Conservation (phyloP, 2,329 filamentous ascomycete genomes). For the Paraphaeosphaeria minitans region DNA sequence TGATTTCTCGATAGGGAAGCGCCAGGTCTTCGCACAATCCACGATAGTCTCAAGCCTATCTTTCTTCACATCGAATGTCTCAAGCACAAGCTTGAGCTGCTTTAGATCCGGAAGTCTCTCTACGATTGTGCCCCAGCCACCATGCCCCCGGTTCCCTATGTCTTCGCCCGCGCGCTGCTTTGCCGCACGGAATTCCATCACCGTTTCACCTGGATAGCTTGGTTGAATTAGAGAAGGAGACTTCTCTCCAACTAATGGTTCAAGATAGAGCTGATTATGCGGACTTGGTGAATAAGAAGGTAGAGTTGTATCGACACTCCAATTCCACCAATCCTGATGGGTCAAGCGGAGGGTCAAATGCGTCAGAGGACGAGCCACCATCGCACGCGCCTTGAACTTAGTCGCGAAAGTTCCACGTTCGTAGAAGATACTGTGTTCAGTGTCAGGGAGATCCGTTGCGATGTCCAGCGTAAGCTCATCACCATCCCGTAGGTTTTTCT, state of each 20-base stretch:
- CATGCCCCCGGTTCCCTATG: background rate
- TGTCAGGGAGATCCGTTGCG: background rate
- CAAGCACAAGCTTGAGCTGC: slow-evolving; percentile 28
- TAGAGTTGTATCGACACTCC: slow-evolving; percentile 12
- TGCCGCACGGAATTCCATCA: slow-evolving; percentile 26
- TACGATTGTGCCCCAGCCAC: slow-evolving; percentile 22
- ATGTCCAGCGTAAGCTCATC: slow-evolving; percentile 7
- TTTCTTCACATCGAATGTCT: slow-evolving; percentile 33
- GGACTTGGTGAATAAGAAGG: background rate
- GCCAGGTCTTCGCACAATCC: slow-evolving; percentile 38
- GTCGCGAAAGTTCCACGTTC: background rate
- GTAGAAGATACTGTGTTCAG: background rate
- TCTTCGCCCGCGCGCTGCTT: slow-evolving; percentile 22
- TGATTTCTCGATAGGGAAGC: slow-evolving; percentile 23
- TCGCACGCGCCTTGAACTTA: slow-evolving; percentile 7
- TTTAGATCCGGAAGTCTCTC: slow-evolving; percentile 24
- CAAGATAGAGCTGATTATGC: slow-evolving; percentile 23
- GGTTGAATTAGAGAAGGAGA: background rate
- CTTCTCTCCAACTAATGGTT: slow-evolving; percentile 22
- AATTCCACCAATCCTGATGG: slow-evolving; percentile 24
- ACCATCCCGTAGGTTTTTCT: background rate
- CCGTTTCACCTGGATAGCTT: background rate
- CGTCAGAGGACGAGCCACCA: slow-evolving; percentile 19
- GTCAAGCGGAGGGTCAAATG: slow-evolving; percentile 20
- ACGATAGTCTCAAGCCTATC: slow-evolving; percentile 31